Conservation (phyloP, 257 asterid species). For the Plectranthus barbatus region DNA sequence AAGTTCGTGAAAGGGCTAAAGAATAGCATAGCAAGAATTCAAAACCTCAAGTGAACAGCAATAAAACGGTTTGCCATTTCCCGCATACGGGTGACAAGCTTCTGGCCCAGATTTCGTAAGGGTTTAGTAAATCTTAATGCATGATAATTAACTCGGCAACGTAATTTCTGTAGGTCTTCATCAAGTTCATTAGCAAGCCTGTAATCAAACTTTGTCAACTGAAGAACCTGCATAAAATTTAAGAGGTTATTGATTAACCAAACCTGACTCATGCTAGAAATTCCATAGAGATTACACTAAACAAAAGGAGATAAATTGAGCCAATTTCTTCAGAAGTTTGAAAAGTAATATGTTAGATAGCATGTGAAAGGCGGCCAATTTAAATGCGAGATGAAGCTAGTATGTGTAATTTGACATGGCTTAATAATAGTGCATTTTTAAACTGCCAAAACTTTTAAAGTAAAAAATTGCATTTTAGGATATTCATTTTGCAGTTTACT, state of each 20-base stretch:
- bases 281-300: background rate
- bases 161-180: constrained; percentile 79
- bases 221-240: constrained; percentile 70
- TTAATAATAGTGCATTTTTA: background rate
- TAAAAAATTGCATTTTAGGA: background rate
- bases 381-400: background rate
- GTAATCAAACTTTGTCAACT: constrained; percentile 96
- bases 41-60: constrained; percentile 94
- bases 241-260: constrained; percentile 5
- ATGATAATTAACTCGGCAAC: constrained; percentile 93
- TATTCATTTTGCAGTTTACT: background rate
- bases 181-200: constrained; percentile 88
- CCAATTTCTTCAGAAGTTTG: background rate
- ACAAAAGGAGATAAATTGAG: background rate
- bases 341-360: background rate
- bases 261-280: constrained; percentile 7
- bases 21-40: constrained; percentile 4
- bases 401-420: background rate
- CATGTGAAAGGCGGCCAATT: background rate
- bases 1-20: background rate
- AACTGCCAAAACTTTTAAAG: background rate
- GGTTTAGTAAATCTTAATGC: constrained; percentile 89
- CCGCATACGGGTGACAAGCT: constrained; percentile 68
- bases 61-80: constrained; percentile 78
- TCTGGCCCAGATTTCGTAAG: constrained; percentile 69